A percentile compares a stretch with the other conserved stretches of the same genome.
These are phyloP conservation scores for Kingdonia uniflora DNA, from an alignment of 164 flowering plant species.

Conservation along the genomic window DNA sequence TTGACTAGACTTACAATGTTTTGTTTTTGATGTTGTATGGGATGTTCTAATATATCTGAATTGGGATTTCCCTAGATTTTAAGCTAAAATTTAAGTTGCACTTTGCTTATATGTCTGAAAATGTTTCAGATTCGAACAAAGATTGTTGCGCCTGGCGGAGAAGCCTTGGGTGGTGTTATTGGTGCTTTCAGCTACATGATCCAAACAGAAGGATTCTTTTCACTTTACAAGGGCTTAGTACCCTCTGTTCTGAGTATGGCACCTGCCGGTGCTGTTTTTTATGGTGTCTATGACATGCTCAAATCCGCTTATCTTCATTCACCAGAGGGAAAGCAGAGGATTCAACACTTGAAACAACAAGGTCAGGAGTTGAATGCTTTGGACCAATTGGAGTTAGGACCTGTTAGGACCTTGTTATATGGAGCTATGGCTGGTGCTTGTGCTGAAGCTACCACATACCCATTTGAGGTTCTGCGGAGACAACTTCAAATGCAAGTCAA, in stretches of 20 bases:
- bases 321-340: constrained; percentile 73
- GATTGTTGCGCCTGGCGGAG: constrained; percentile 90
- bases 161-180: constrained; percentile 76
- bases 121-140: constrained; percentile 67
- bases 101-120: not conserved
- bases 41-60: no score
- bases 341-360: constrained; percentile 37
- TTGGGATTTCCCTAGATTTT: no score
- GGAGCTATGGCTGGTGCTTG: constrained; percentile 99
- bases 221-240: constrained; percentile 79
- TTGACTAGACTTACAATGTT: no score
- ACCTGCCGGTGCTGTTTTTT: constrained; percentile 91
- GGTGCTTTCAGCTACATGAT: constrained; percentile 72
- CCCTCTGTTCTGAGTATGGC: constrained; percentile 88
- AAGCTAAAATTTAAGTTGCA: no score
- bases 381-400: constrained; percentile 83
- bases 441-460: constrained; percentile 93
- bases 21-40: no score
- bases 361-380: constrained; percentile 65
- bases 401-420: constrained; percentile 66
- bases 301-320: constrained; percentile 82
- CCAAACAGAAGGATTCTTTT: constrained; percentile 78
- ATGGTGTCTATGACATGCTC: constrained; percentile 82
- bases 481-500: constrained; percentile 80
- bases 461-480: constrained; percentile 89